These are phyloP conservation scores for Selaginella moellendorffii DNA, from an alignment of 75 land plant species.

Conservation along the genomic window DNA sequence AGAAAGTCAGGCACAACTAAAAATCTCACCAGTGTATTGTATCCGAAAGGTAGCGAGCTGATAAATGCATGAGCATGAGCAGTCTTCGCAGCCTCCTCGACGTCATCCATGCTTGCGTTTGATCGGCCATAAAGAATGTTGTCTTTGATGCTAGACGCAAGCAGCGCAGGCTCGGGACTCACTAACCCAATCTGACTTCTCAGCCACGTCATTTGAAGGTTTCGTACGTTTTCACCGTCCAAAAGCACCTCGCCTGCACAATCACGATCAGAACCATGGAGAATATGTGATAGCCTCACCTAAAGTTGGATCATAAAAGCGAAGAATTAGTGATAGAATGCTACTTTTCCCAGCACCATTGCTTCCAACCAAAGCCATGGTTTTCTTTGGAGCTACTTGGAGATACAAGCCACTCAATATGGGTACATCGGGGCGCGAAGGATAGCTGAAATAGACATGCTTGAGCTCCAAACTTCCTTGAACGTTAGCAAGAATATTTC, in stretches of 20 bases:
- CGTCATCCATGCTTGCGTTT: slow-evolving; percentile 59
- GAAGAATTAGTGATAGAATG: slow-evolving; percentile 91
- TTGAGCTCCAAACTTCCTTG: slow-evolving; percentile 93
- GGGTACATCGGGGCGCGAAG: slow-evolving; percentile 96
- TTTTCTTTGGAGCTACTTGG: slow-evolving; percentile 79
- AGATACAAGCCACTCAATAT: slow-evolving; percentile 96
- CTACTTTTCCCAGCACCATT: slow-evolving; percentile 99
- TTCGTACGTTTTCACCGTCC: slow-evolving; percentile 93
- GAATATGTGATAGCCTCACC: slow-evolving; percentile 34
- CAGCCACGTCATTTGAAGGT: slow-evolving; percentile 76
- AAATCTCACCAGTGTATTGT: slow-evolving; percentile 66
- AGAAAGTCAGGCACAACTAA: no score
- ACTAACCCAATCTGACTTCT: slow-evolving; percentile 95
- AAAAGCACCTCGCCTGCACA: slow-evolving; percentile 81
- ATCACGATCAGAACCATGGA: no score
- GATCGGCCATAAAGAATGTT: slow-evolving; percentile 93
- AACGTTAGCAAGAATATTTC: slow-evolving; percentile 38
- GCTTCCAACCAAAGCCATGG: slow-evolving; percentile 95
- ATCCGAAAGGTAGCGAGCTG: slow-evolving; percentile 81
- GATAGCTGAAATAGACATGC: slow-evolving; percentile 98
- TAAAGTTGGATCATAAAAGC: slow-evolving; percentile 99
- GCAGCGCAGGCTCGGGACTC: slow-evolving; percentile 91
- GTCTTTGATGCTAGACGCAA: slow-evolving; percentile 76
- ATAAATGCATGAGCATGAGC: slow-evolving; percentile 99
- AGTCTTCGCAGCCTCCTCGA: slow-evolving; percentile 98